Base-by-base conservation (phyloP, 1,284 basidiomycete genomes). In the Leucoagaricus sp. region DNA sequence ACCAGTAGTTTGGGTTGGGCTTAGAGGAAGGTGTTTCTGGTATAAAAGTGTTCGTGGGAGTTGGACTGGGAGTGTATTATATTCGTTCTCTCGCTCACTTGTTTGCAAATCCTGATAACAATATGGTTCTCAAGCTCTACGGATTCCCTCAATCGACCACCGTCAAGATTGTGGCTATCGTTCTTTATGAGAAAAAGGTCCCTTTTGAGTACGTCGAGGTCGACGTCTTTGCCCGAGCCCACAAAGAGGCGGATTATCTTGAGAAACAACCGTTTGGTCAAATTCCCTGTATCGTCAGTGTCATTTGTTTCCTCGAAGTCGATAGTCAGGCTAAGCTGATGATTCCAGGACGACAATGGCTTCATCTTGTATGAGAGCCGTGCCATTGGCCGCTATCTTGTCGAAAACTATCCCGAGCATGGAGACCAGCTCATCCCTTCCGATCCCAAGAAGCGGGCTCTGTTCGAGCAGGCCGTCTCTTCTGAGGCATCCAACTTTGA, bases 251-350 rank as follows among this genome's bases (percentile, higher is more conserved):
- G 17, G 36, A 38, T n/a, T 38, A 38, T 38, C 4, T 13, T 5
- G 36, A 38, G 36, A 67, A 72, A 26, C 85, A 88, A 62, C 86
- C 86, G 0, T 88, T 86, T 63, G 84, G 83, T 13, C 82, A 84
- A 66, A 68, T 87, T 61, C 86, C 86, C 2, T 84, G 79, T 67
- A 74, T 88, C 54, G 80, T 81, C 55, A 21, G 77, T 68, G 4
- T 36, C 13, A 28, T 26, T 46, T 75, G 75, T 15, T 76, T 58
- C 52, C 57, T 61, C 38, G 28, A 72, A 6, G 62, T 54, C 72
- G 15, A 12, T 13, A 7, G 34, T 21, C 0, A 1, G 29, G 21
- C 19, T 2, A 8, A 31, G 17, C 17, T 33, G 19, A n/a, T 19
- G 23, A 17, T 48, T 23, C 10, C 25, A 69, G 68, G 62, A 65